phyloP scores from a whole-genome alignment of 805 yeast genomes.

The Candida parachauliodes region DNA sequence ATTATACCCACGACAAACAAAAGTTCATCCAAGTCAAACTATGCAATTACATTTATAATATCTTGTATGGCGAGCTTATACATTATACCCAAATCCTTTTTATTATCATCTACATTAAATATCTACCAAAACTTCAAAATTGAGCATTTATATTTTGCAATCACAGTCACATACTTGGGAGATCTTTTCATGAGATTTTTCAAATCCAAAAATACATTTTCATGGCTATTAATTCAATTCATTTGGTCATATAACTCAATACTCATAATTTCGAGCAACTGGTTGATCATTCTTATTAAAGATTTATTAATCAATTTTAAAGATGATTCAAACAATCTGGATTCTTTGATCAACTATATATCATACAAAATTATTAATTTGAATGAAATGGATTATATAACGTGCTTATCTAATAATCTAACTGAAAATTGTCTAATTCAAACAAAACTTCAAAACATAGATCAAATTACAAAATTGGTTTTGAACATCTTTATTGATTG shows the following conservation, averaged over 20 bases:
- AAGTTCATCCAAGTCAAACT: background rate
- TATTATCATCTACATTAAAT: conserved; percentile 3
- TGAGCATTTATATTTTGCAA: conserved; percentile 3
- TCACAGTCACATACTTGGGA: background rate
- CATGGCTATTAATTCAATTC: conserved; percentile 1
- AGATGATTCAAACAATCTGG: background rate
- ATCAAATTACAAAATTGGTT: background rate
- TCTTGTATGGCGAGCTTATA: background rate
- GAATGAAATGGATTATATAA: conserved; percentile 1
- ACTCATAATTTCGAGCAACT: background rate
- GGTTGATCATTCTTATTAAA: background rate
- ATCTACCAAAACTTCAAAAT: background rate
- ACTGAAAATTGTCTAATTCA: background rate
- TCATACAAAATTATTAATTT: conserved; percentile 2
- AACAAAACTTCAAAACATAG: background rate
- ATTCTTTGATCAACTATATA: conserved; percentile 1
- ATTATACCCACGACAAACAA: conserved; percentile 1
- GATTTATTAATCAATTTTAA: background rate
- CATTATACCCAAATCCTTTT: conserved; percentile 2
- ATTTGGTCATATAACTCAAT: conserved; percentile 4
- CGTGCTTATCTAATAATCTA: background rate
- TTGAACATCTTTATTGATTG: conserved; percentile 1
- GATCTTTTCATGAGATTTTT: background rate
- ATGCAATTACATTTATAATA: background rate
- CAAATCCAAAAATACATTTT: background rate